Conservation (phyloP, 2,329 filamentous ascomycete species). For the Gnomoniopsis smithogilvyi region DNA sequence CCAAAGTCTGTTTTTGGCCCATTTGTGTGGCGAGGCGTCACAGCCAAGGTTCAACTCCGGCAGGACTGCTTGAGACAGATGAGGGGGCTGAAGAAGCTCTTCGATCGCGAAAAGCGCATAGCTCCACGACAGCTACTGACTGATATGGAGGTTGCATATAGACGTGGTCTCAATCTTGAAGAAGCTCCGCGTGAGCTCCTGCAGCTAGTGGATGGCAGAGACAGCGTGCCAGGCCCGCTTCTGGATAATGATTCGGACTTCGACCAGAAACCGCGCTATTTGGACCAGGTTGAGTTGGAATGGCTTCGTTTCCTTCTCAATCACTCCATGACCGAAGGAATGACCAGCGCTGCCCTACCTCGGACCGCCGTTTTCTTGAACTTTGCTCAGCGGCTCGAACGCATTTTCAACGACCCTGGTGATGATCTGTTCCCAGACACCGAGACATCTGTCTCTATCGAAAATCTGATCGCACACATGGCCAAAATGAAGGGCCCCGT, state of each 20-base stretch:
- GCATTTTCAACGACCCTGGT: slow-evolving; percentile 29
- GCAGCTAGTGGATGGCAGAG: slow-evolving; percentile 1
- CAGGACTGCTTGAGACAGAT: slow-evolving; percentile 27
- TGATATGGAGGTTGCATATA: slow-evolving; percentile 10
- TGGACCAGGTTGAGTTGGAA: slow-evolving; percentile 27
- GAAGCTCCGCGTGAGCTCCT: not conserved
- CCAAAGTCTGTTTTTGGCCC: slow-evolving; percentile 23
- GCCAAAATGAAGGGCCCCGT: slow-evolving; percentile 23
- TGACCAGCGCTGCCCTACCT: slow-evolving; percentile 21
- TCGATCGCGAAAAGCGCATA: slow-evolving; percentile 22
- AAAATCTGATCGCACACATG: slow-evolving; percentile 26
- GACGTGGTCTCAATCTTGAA: slow-evolving; percentile 6
- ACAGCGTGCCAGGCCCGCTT: not conserved
- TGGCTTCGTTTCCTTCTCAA: slow-evolving; percentile 31
- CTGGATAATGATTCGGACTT: not conserved
- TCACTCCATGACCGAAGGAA: slow-evolving; percentile 24
- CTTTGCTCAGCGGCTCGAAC: slow-evolving; percentile 31
- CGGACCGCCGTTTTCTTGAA: slow-evolving; percentile 27
- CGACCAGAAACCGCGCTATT: slow-evolving; percentile 1
- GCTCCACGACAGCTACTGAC: slow-evolving; percentile 28
- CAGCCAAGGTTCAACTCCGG: slow-evolving; percentile 22
- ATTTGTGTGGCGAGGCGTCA: slow-evolving; percentile 22
- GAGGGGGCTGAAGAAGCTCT: slow-evolving; percentile 20
- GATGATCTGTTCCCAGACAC: slow-evolving; percentile 23
- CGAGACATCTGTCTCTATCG: slow-evolving; percentile 22